A percentile compares a stretch with the other conserved stretches of the same genome.
Conservation (phyloP, 805 yeast species). For the Hanseniaspora hatyaiensis region DNA sequence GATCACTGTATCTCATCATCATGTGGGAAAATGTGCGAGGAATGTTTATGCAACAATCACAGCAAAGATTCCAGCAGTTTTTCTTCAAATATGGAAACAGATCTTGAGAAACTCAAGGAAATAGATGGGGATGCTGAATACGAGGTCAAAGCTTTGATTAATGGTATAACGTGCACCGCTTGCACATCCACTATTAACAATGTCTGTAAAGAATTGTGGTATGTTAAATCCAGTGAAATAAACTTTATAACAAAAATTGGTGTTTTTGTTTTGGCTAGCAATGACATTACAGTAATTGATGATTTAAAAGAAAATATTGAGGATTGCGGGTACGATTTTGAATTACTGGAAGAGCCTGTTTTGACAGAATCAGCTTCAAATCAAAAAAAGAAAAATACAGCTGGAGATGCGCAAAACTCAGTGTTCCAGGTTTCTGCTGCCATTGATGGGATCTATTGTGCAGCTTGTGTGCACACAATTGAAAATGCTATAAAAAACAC, state of each 20-base stretch:
- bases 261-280: constrained; percentile 43
- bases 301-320: constrained; percentile 43
- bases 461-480: constrained; percentile 51
- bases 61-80: too few relatives aligned
- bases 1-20: background rate
- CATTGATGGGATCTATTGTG: constrained; percentile 25
- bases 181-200: constrained; percentile 48
- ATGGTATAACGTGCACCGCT: constrained; percentile 67
- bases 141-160: constrained; percentile 39
- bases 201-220: constrained; percentile 38
- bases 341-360: constrained; percentile 34
- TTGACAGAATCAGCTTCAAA: constrained; percentile 29
- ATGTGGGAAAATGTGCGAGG: constrained; percentile 1
- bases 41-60: constrained; percentile 7
- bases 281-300: constrained; percentile 30
- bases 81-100: too few relatives aligned
- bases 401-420: background rate
- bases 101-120: too few relatives aligned
- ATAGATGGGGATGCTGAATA: background rate
- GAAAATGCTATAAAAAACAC: constrained; percentile 34
- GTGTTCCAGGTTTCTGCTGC: constrained; percentile 17
- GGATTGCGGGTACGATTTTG: constrained; percentile 57
- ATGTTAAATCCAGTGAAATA: constrained; percentile 43
- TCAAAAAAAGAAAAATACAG: constrained; percentile 31
- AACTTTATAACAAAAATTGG: constrained; percentile 53